Evolutionary conservation across 495 filamentous ascomycete species (phyloP).

Genomic region (Achaetomiella virescens): DNA sequence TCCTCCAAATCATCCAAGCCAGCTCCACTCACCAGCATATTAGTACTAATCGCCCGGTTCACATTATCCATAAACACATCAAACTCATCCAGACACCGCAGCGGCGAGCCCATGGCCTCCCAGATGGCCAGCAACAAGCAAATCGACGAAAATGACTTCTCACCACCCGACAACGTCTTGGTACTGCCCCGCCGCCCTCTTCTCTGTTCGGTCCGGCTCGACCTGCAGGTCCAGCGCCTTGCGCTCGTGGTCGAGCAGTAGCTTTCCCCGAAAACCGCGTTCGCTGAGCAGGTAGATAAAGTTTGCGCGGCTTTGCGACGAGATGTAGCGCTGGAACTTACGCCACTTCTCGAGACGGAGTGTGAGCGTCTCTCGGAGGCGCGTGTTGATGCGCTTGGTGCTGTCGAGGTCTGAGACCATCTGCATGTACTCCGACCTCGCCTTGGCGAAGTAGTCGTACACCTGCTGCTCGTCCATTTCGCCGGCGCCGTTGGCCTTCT

Average conservation of each 20-base stretch:
- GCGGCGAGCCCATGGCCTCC: constrained; percentile 96
- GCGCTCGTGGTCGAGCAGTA: constrained; percentile 66
- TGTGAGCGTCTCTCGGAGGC: constrained; percentile 58
- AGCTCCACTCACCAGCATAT: constrained; percentile 71
- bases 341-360: constrained; percentile 71
- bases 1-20: neutral
- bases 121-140: constrained; percentile 88
- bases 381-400: constrained; percentile 47
- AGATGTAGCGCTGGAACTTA: constrained; percentile 75
- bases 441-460: constrained; percentile 33
- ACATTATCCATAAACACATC: constrained; percentile 99
- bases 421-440: constrained; percentile 33
- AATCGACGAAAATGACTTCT: constrained; percentile 96
- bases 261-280: constrained; percentile 75
- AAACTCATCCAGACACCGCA: constrained; percentile 95
- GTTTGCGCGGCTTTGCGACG: constrained; percentile 71
- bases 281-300: constrained; percentile 86
- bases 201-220: constrained; percentile 70
- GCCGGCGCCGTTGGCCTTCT: constrained; percentile 20
- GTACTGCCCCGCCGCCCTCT: constrained; percentile 61
- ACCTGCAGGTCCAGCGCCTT: constrained; percentile 74
- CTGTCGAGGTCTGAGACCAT: constrained; percentile 34
- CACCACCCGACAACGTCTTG: constrained; percentile 88
- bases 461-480: constrained; percentile 67
- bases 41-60: constrained; percentile 87